Conservation (phyloP, 352 stramenopile genomes). For the Phytophthora kernoviae region DNA sequence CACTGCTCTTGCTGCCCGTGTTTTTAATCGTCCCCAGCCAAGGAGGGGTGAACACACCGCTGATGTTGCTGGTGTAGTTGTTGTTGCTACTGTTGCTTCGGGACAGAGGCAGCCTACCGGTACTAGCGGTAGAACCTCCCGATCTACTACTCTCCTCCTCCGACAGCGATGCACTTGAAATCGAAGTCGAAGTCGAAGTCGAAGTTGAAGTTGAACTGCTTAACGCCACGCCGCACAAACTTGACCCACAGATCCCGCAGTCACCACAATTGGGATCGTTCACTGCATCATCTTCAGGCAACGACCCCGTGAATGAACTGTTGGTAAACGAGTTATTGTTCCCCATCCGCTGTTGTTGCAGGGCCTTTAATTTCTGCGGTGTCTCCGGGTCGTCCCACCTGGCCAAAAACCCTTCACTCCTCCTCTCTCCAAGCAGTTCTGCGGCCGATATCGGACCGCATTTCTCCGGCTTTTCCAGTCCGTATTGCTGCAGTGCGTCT, state of each 20-base stretch:
- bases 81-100: slow-evolving; percentile 22
- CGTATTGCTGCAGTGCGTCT: slow-evolving; percentile 55
- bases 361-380: slow-evolving; percentile 9
- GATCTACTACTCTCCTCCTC: slow-evolving; percentile 35
- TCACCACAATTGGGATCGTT: slow-evolving; percentile 22
- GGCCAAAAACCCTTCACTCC: slow-evolving; percentile 8
- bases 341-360: slow-evolving; percentile 1
- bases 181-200: slow-evolving; percentile 12
- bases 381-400: slow-evolving; percentile 21
- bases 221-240: slow-evolving; percentile 51
- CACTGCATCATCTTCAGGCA: slow-evolving; percentile 35
- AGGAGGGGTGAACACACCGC: slow-evolving; percentile 16
- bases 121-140: slow-evolving; percentile 8
- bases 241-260: slow-evolving; percentile 51
- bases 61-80: slow-evolving; percentile 11
- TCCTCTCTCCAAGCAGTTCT: not conserved
- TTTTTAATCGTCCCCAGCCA: slow-evolving; percentile 22
- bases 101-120: slow-evolving; percentile 4
- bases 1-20: slow-evolving; percentile 4
- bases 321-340: slow-evolving; percentile 18
- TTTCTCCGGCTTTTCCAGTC: slow-evolving; percentile 34
- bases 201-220: slow-evolving; percentile 27
- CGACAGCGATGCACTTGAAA: slow-evolving; percentile 25
- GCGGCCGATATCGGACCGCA: not conserved
- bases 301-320: slow-evolving; percentile 17